Base-by-base conservation (phyloP, 148 eudicot genomes). In the Dysphania ambrosioides region DNA sequence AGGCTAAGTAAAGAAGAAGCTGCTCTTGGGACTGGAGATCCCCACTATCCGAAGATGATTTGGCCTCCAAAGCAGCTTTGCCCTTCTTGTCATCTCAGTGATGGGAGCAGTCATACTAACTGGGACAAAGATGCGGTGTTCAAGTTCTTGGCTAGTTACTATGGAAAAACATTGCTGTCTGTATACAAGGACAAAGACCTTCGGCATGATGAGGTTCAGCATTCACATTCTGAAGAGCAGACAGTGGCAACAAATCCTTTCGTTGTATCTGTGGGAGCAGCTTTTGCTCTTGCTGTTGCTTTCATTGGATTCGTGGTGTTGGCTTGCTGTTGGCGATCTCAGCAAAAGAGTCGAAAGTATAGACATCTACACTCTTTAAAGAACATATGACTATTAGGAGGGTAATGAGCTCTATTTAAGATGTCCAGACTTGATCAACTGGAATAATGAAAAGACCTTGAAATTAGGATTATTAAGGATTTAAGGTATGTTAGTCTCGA, bases 31-130 rank as follows among this genome's bases (percentile, higher is more conserved):
- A 92, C 93, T 11, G 91, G 73, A 59, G 99, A 95, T 73, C 96
- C 97, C 1, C 79, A 87, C 79, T 92, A 86, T 82, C 99, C 96
- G 0, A 95, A 95, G 83, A 60, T 78, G 47, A 82, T 88, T 31
- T 95, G 99, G 99, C 99, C 99, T 76, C 80, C 99, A 15, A 85
- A 85, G 72, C 88, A 88, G 86, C 94, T 95, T 53, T 95, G 99
- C 66, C 90, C 97, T 55, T 83, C 88, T 34, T 95, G 99, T 79
- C 86, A 85, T 78, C 80, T 77, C n/a, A 51, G 62, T 51, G 81
- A 84, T 21, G 66, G 10, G 4, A 75, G 63, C 27, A 56, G 71
- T 59, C 71, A 75, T 65, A 78, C 74, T 34, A 77, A 82, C 32
- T 95, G 99, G 99, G 75, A 95, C 73, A 81, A 65, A 19, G 86